These are phyloP conservation scores for Penicillium brasilianum DNA, from an alignment of 2,329 filamentous ascomycete genomes.

Conservation along the genomic window DNA sequence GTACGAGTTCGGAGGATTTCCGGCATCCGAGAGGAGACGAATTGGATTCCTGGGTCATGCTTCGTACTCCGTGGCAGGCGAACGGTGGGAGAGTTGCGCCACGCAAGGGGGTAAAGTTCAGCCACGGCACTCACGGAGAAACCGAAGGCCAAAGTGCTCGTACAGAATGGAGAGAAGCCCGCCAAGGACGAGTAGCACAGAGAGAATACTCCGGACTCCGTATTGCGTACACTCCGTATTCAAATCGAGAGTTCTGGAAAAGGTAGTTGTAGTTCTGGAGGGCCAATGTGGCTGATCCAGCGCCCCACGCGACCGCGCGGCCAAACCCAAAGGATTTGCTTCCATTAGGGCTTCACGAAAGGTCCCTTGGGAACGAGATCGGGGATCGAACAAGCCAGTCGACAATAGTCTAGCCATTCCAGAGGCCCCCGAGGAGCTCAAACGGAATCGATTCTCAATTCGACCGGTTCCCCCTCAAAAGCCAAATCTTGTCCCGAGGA, in stretches of 20 bases:
- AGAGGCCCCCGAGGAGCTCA: no score
- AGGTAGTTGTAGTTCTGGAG: no score
- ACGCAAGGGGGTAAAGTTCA: not conserved
- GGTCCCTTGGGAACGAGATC: no score
- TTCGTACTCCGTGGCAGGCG: no score
- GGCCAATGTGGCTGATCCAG: not conserved
- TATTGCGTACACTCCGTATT: no score
- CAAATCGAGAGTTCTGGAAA: no score
- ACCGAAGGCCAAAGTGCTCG: not conserved
- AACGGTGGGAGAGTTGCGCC: not conserved
- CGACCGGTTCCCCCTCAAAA: not conserved
- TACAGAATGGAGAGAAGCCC: not conserved
- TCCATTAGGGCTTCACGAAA: no score
- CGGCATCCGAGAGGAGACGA: not conserved
- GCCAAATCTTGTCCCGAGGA: not conserved
- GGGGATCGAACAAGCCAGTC: no score
- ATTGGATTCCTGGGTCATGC: no score
- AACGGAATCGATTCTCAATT: not conserved
- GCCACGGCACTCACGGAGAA: not conserved
- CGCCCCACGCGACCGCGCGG: conserved; percentile 21
- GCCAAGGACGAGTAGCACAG: no score
- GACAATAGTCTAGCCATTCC: no score
- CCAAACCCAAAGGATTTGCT: not conserved
- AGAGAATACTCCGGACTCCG: no score
- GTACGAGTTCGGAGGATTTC: not conserved